Evolutionary conservation across 768 basidiomycete genomes (phyloP), one percentile per base, ranked within the genome.

Genomic region (Kwoniella botswanensis): DNA sequence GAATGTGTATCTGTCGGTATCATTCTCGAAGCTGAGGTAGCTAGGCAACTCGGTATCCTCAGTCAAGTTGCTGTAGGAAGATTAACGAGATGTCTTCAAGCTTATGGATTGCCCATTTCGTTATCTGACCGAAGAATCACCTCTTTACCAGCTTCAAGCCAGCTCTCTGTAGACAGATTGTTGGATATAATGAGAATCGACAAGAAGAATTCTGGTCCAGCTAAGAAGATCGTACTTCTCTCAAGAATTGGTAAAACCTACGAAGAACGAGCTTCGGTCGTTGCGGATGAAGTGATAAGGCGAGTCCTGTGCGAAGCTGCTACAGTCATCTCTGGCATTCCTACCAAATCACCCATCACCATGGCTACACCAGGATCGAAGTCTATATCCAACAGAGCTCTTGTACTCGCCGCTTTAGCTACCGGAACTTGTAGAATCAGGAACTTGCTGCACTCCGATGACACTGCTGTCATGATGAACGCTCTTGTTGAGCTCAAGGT

Each of bases 381-480:
- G 86, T 94, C 92, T 80, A 92, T 99, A 75, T 97, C 94, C 0
- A 98, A 98, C 82, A 90, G 96, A 42, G 94, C 93, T 0, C 86
- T 99, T 52, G 90, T 98, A 1, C 88, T 99, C 35, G 96, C 97
- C 10, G 94, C 96, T 1, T 88, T 99, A 15, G 94, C 89, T 0
- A 88, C 88, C 57, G 97, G 96, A 1, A 93, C 91, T 0, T 97
- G 95, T 84, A 87, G 91, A 72, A 85, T 99, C 67, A 90, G 86
- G 83, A 99, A 99, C 76, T 85, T 99, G 5, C 86, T 99, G 44
- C 96, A 98, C 81, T 97, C 94, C 3, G 96, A 98, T 78, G 96
- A 99, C 81, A 99, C 97, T 0, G 94, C 95, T 76, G 96, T 99
- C 65, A 99, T 99, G 97, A 98, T 98, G 94, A 87, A 90, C 3